Evolutionary conservation across 768 basidiomycete genomes (phyloP).

Genomic region (Boletus insuetus): DNA sequence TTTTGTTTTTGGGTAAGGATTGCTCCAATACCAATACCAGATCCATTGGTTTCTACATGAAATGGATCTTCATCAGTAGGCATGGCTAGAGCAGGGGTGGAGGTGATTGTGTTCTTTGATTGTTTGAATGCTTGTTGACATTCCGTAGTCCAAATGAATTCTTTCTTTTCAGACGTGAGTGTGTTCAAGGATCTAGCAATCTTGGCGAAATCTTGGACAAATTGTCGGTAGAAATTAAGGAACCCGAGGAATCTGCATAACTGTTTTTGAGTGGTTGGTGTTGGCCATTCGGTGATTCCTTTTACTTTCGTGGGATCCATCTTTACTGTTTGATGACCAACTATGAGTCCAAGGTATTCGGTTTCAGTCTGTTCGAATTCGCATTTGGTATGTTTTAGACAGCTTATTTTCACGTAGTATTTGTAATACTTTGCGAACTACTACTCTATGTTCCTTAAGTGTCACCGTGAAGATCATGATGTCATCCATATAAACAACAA

Average conservation of each 20-base stretch:
- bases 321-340: neutral
- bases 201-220: neutral
- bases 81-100: neutral
- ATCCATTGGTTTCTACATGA: neutral
- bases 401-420: neutral
- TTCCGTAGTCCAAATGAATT: neutral
- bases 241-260: neutral
- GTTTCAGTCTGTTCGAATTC: neutral
- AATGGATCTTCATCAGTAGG: neutral
- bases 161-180: neutral
- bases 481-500: conserved; percentile 41
- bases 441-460: conserved; percentile 26
- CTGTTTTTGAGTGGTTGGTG: neutral
- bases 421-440: neutral
- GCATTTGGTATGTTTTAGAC: neutral
- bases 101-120: neutral
- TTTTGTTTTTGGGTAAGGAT: too few species aligned
- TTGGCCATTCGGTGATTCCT: neutral
- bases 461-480: conserved; percentile 35
- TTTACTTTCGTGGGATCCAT: neutral
- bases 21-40: neutral
- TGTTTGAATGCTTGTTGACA: neutral
- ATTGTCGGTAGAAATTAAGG: neutral
- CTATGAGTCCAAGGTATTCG: neutral
- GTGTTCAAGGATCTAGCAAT: neutral